Evolutionary conservation across 305 asterid species (phyloP).

Genomic region (Fraxinus paxiana): DNA sequence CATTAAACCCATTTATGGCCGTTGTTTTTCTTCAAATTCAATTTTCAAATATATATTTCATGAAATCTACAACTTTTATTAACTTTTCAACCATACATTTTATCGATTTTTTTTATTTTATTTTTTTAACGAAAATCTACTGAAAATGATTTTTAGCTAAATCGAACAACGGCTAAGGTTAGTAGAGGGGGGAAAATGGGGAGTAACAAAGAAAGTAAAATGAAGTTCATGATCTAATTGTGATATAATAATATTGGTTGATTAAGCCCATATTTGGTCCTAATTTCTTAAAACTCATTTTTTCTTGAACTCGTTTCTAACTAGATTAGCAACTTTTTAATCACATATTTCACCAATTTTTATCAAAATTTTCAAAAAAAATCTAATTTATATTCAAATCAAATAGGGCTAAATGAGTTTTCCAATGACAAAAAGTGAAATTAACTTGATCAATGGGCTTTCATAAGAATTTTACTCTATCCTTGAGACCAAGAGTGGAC

Average conservation of each 20-base stretch:
- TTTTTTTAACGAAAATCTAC: too few species aligned
- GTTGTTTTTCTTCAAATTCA: too few species aligned
- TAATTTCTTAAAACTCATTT: too few species aligned
- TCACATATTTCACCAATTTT: too few species aligned
- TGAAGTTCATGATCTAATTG: not conserved
- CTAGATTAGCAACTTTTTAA: too few species aligned
- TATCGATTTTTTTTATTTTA: too few species aligned
- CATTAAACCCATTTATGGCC: too few species aligned
- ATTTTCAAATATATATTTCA: too few species aligned
- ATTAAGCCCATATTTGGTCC: not conserved
- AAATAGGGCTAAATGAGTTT: not conserved
- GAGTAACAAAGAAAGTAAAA: not conserved
- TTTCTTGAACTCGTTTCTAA: too few species aligned
- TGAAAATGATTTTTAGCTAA: not conserved
- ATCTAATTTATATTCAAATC: not conserved
- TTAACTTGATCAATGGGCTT: not conserved
- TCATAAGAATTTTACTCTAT: not conserved
- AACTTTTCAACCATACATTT: too few species aligned
- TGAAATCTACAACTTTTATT: too few species aligned
- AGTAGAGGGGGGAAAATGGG: not conserved
- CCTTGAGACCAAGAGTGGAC: not conserved
- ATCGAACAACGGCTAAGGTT: not conserved
- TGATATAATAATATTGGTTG: too few species aligned
- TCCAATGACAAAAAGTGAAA: not conserved
- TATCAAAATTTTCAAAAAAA: not conserved